These are phyloP conservation scores for Colletotrichum salicis DNA, from an alignment of 2,329 filamentous ascomycete genomes.

Conservation along the genomic window DNA sequence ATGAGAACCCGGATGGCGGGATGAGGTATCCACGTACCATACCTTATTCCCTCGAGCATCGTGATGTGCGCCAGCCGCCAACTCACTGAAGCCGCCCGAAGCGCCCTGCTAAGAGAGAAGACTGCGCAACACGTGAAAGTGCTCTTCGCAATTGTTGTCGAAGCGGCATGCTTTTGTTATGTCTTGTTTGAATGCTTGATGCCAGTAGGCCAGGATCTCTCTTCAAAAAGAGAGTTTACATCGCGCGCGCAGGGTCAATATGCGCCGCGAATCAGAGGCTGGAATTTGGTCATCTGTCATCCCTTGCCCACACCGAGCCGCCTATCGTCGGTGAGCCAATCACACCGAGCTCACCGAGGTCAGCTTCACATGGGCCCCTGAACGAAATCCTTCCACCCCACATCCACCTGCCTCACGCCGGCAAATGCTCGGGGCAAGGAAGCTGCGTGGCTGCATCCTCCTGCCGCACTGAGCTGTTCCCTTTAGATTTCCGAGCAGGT, in stretches of 20 bases:
- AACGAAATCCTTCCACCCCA: slow-evolving; percentile 8
- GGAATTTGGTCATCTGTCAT: slow-evolving; percentile 21
- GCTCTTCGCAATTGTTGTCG: not conserved
- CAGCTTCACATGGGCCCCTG: not conserved
- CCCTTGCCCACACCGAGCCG: not conserved
- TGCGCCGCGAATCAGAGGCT: slow-evolving; percentile 18
- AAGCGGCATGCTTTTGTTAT: not conserved
- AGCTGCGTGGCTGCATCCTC: not conserved
- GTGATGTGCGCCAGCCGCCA: slow-evolving; percentile 46
- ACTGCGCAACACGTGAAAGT: slow-evolving; percentile 18
- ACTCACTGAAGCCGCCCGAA: slow-evolving; percentile 87
- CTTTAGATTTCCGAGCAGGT: not conserved
- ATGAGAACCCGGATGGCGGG: slow-evolving; percentile 31
- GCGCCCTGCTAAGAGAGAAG: slow-evolving; percentile 62
- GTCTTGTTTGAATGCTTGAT: slow-evolving; percentile 10
- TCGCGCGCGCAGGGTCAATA: slow-evolving; percentile 1
- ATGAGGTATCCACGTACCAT: slow-evolving; percentile 16
- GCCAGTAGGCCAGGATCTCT: not conserved
- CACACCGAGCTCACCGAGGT: slow-evolving; percentile 17
- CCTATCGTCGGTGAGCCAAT: not conserved
- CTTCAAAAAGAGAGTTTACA: slow-evolving; percentile 7
- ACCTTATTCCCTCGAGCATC: slow-evolving; percentile 2
- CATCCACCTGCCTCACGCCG: slow-evolving; percentile 7
- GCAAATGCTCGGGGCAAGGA: slow-evolving; percentile 30
- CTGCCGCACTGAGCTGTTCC: slow-evolving; percentile 9